Evolutionary conservation across 73 alveolate species (phyloP), one percentile per base, ranked within the genome.

Genomic region (Uronychia setigera): DNA sequence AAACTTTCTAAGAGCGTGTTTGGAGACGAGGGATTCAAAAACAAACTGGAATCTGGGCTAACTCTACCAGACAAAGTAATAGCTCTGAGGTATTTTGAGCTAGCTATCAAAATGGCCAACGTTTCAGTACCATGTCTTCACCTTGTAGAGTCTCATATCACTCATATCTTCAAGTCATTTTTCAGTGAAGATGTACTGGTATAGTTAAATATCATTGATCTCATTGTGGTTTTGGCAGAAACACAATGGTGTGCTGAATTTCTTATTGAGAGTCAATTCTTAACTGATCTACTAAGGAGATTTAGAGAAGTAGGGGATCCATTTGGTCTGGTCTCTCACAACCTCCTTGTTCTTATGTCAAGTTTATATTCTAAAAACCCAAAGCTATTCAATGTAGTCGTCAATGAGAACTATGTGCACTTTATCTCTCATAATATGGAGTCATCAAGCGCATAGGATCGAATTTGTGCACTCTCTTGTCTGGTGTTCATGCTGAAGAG

Each of bases 161-260:
- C 25, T 13, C 5, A 85, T 1, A 86, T 78, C 19, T 77, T 77
- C 76, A 57, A 25, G 13, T 30, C 31, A 9, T 85, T 77, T 67
- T 85, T 85, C 59, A 14, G n/a, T 14, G 34, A 27, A 14, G 86
- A 77, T 59, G 81, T 31, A 0, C 86, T 85, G 26, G 46, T 84
- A 19, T 33, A 85, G 79, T 35, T 85, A 58, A 74, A 83, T 27
- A 33, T 85, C 1, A 85, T 85, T 85, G 91, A 85, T 33, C 77
- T 85, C 79, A 81, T 85, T 0, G 87, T 79, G 1, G 9, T 85
- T 31, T 60, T 85, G 35, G 87, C 80, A 9, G 28, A 85, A 60
- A 35, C 27, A 11, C 26, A 33, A 32, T 85, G 86, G 86, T 29
- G 86, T 11, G 33, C 91, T 27, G 13, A 34, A 76, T 35, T 85